Base-by-base conservation (phyloP, 2,329 filamentous ascomycete species). In the Botrytis galanthina region DNA sequence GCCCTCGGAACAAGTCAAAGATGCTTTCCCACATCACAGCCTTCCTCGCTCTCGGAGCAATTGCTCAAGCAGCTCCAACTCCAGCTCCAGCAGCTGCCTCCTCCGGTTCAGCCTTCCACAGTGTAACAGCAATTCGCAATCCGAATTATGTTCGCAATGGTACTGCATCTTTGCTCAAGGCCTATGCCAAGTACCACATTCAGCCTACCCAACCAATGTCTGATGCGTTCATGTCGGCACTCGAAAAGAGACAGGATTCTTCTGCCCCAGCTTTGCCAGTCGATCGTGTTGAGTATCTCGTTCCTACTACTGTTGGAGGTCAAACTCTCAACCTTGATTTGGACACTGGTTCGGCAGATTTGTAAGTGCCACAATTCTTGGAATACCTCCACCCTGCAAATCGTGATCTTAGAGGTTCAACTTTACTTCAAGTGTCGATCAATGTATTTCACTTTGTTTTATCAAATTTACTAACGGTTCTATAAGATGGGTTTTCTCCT, bases 241-340 rank as follows among this genome's bases (percentile, higher is more conserved):
- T 80, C 26, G 64, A 72, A 32, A 81, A 80, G 75, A 76, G 80
- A 72, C 80, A 81, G 69, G 78, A 81, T 66, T 73, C 77, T 48
- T 78, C 78, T 70, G 77, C 75, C 18, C 57, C 74, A 4, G 78
- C 78, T 35, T 42, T 73, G 32, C 75, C 77, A 51, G 46, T 75
- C 6, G 63, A 76, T 63, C 76, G 76, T 29, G 77, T 74, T 59
- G 78, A 80, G 70, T 81, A 81, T 44, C 61, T 81, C 51, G 76
- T 80, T 29, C 73, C 74, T 0, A 76, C 76, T 9, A 70, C 62
- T 18, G 73, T 80, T 74, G 80, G 79, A 64, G 80, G 80, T 35
- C 77, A 81, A 71, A 75, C 61, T 4, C 69, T 81, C 51, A 78
- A 80, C 71, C 73, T 81, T 68, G 79, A 80, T 51, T 79, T 81